Conservation (phyloP, 2,329 filamentous ascomycete species). For the Venturia carpophila region DNA sequence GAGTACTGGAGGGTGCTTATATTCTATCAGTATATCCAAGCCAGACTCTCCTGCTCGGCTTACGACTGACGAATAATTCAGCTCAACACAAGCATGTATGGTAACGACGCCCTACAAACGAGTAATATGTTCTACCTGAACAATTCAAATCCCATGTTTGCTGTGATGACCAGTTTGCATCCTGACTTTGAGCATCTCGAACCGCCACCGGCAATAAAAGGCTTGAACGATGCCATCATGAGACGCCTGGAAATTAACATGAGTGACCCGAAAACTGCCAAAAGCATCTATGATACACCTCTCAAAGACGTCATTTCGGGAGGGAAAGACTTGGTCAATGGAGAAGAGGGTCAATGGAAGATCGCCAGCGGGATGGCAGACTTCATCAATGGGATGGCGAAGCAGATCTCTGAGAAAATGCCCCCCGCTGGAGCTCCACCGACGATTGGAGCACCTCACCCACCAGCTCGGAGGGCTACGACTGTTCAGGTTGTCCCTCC, state of each 20-base stretch:
- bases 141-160: conserved; percentile 12
- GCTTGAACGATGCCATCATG: conserved; percentile 9
- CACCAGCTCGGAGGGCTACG: background rate
- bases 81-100: background rate
- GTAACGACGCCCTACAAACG: background rate
- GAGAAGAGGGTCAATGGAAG: background rate
- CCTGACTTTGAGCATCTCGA: background rate
- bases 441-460: background rate
- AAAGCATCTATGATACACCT: background rate
- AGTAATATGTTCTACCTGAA: conserved; percentile 10
- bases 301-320: background rate
- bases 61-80: background rate
- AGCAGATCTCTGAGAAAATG: background rate
- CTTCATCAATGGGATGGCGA: conserved; percentile 11
- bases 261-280: conserved; percentile 3
- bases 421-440: background rate
- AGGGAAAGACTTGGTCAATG: background rate
- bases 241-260: conserved; percentile 10
- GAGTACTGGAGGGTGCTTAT: conserved; percentile 11
- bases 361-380: conserved; percentile 9
- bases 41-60: background rate
- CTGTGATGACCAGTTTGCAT: background rate
- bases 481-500: background rate
- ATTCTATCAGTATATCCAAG: background rate
- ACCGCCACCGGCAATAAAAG: background rate